Percentiles rank a stretch among this genome's conserved stretches.
phyloP scores from a whole-genome alignment of 163 green algal genomes.

The Prototheca wickerhamii region DNA sequence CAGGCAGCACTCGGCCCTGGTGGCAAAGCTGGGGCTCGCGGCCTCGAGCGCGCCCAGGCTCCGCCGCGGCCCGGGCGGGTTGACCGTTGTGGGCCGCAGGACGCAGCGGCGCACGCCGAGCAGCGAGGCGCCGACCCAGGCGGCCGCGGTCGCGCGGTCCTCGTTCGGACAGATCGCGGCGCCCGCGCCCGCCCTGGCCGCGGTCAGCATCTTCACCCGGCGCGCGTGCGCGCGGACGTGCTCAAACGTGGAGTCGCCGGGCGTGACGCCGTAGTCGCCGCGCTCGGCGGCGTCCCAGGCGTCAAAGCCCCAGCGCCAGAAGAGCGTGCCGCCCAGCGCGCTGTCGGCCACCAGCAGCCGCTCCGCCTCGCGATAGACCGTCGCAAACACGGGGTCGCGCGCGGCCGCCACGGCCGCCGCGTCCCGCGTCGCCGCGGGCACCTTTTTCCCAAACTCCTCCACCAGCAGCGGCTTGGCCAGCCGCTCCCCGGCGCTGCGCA shows the following conservation, averaged over 20 bases:
- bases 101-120: background rate
- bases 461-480: constrained; percentile 29
- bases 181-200: too few relatives aligned
- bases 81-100: background rate
- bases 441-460: constrained; percentile 33
- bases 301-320: constrained; percentile 28
- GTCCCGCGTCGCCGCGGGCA: constrained; percentile 6
- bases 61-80: background rate
- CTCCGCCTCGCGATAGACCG: constrained; percentile 13
- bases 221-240: background rate
- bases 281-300: constrained; percentile 1
- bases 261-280: constrained; percentile 16
- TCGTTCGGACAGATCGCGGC: too few relatives aligned
- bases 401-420: constrained; percentile 1
- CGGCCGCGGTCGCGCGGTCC: background rate
- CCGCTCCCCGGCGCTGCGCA: constrained; percentile 3
- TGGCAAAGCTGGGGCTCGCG: constrained; percentile 1
- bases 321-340: constrained; percentile 15
- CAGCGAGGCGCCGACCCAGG: background rate
- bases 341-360: background rate
- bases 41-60: background rate
- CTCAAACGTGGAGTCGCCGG: constrained; percentile 5
- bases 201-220: constrained; percentile 3
- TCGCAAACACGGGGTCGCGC: constrained; percentile 6
- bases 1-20: constrained; percentile 24